Base-by-base conservation (phyloP, 2,329 filamentous ascomycete genomes). In the Penicillium sp. region DNA sequence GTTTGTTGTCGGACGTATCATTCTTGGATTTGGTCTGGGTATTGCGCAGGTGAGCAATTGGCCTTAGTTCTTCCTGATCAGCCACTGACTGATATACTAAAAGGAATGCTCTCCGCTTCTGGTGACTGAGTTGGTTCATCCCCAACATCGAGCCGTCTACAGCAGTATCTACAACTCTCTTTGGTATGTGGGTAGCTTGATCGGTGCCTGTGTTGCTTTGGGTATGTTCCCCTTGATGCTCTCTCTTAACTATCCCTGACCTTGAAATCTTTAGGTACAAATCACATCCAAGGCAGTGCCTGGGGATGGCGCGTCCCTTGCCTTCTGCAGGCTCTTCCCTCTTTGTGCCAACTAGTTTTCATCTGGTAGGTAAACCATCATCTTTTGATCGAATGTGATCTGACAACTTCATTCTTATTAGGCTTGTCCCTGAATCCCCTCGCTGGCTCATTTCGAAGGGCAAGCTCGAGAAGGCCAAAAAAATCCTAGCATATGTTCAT, bases 281-380 rank as follows among this genome's bases (percentile, higher is more conserved):
- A 35, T 9, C 31, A 35, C 6, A 35, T 35, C 9, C 5, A 16
- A 10, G 28, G n/a, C 10, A 44, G 54, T 36, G 56, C 74, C 55
- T 77, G 70, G 62, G 67, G 75, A 3, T 85, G 83, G 82, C 73
- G 83, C 4, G 85, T 87, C 50, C 83, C 82, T 0, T 79, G 86
- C 47, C 81, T 82, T 0, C 84, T 86, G 63, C 84, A 87, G 62
- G 85, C 85, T 27, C 65, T 84, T 0, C 82, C 82, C 82, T 36
- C 30, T 5, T 41, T 28, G 16, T 30, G 20, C 7, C 85, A 88
- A 72, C 73, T 88, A 36, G 48, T 70, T n/a, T 84, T 84, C 62
- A 84, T 89, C 68, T 88, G 81, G 73, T 83, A 54, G 45, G 55
- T 51, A 16, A n/a, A 41, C 20, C 1, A 8, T 10, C 8, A 30